Base-by-base conservation (phyloP, 2,329 filamentous ascomycete species). In the Bipolaris sorokiniana region DNA sequence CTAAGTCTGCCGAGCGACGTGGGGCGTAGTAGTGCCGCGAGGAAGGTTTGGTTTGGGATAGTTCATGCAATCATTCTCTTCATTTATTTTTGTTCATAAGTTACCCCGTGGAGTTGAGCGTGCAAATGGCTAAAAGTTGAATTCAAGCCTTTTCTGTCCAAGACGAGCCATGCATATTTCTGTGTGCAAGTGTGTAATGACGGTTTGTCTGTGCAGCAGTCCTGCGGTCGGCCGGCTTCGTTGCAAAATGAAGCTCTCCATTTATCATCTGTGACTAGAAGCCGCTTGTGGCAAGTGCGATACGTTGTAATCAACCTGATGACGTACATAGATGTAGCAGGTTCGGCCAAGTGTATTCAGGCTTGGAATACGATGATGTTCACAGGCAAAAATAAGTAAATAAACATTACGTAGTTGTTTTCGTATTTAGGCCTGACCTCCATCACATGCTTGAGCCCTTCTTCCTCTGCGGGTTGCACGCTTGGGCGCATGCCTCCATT, bases 41-140 rank as follows among this genome's bases (percentile, higher is more conserved):
- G 31, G 55, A 54, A 55, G 61, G 59, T 38, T 67, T 64, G 51
- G 58, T 64, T 68, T 58, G 58, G 58, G 64, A 65, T 54, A 63
- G 67, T 64, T 66, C 61, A 67, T 62, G 68, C 62, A 66, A 66
- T 64, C 70, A 67, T 59, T 65, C 67, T 67, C 59, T 69, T 68
- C 50, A 46, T 48, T 13, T 62, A 63, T 23, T 7, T 28, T 38
- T 50, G 44, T 50, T 33, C 37, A 38, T 45, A 31, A 31, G 42
- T 45, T 9, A 26, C 26, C n/a, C 26, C 28, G 31, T 16, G 42
- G 23, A 15, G 23, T 45, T 45, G 15, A 10, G n/a, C 22, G 42
- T 45, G 42, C 42, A 45, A 15, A 31, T 41, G 20, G 11, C 38
- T 41, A 41, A 41, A 41, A 41, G 38, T 41, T 16, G 22, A 41